Evolutionary conservation across 2,329 filamentous ascomycete species (phyloP).

Genomic region (Cephalotrichum gorgonifer): DNA sequence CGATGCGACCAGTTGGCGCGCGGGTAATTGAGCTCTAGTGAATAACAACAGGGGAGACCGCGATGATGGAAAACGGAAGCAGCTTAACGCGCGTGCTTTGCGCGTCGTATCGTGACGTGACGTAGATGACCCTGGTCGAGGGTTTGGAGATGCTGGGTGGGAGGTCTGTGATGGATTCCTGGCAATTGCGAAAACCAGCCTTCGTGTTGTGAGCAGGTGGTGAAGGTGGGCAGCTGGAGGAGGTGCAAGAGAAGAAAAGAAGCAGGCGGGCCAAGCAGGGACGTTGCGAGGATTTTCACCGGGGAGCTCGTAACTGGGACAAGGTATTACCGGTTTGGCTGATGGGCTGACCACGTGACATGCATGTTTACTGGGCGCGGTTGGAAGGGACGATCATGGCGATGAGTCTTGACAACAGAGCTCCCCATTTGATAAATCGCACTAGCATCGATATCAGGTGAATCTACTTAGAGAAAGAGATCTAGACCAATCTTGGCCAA

Average conservation of each 20-base stretch:
- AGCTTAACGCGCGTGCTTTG: slow-evolving; percentile 1
- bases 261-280: neutral
- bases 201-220: slow-evolving; percentile 3
- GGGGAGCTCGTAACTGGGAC: neutral
- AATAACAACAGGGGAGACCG: neutral
- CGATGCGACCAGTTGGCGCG: slow-evolving; percentile 2
- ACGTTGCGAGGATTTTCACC: slow-evolving; percentile 6
- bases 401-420: too few species aligned
- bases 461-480: too few species aligned
- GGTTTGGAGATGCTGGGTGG: neutral
- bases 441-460: too few species aligned
- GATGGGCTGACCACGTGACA: neutral
- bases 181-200: neutral
- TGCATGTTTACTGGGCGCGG: neutral
- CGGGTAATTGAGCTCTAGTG: neutral
- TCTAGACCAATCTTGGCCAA: too few species aligned
- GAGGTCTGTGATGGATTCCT: slow-evolving; percentile 1
- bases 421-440: too few species aligned
- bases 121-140: neutral
- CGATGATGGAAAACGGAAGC: neutral
- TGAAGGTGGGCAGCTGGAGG: neutral
- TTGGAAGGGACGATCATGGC: too few species aligned
- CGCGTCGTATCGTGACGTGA: neutral
- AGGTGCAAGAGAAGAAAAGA: neutral
- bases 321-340: neutral